Base-by-base conservation (phyloP, 1,284 basidiomycete species). In the Testicularia cyperi region DNA sequence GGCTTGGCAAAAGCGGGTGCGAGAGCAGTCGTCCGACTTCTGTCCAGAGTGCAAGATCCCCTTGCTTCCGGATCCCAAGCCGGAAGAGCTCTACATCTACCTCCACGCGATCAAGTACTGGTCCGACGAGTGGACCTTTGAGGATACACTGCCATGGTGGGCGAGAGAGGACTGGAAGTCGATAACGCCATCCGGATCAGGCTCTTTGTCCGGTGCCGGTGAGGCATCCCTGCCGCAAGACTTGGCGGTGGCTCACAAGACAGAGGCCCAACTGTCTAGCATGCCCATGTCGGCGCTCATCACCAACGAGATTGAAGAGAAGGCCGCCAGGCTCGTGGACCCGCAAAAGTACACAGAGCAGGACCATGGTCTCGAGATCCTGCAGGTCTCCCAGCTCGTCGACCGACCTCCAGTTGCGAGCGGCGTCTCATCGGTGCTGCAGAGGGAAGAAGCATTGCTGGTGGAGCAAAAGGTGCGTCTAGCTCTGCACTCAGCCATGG, bases 91-190 rank as follows among this genome's bases (percentile, higher is more conserved):
- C 5, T 75, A 65, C 46, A 76, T 76, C 27, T 76, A 75, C 25
- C 44, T 76, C 22, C 74, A 76, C 32, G 74, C 74, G 10, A 71
- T 76, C 69, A 75, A 73, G 51, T 76, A 76, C 61, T 71, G 72
- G 68, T 70, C 69, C 13, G 70, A 73, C 30, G 58, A 68, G 23
- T 76, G 74, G 74, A 51, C 51, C 6, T 76, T 68, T 37, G 62
- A 76, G 37, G 74, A 76, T 30, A 60, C 63, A 20, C 44, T 76
- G 45, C 74, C 74, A 1, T 75, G 71, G 72, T 76, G 74, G 74
- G 72, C 74, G 5, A 29, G 55, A 12, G 54, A 52, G 6, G 58
- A 68, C 25, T 73, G 71, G 71, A 44, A 38, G 34, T 38, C 40
- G 6, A 44, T 51, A 28, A 24, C 39, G 10, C 57, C 45, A 7